Base-by-base conservation (phyloP, 1,284 basidiomycete genomes). In the Marasmius sp. region DNA sequence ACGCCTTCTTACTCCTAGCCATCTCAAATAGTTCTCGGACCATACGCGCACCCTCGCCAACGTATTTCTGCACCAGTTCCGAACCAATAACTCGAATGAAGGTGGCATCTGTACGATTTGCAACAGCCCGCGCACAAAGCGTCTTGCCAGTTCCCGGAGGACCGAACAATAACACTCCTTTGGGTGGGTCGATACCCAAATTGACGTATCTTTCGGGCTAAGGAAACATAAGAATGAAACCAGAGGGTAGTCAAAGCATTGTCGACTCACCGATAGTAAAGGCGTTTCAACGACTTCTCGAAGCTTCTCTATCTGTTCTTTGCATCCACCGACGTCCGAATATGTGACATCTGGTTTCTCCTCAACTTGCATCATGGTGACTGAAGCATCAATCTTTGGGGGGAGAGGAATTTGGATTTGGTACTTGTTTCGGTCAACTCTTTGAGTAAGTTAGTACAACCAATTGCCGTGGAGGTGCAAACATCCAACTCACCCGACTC, bases 311-410 rank as follows among this genome's bases (percentile, higher is more conserved):
- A 99, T 99, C 77, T 99, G 97, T 75, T 99, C 97, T 79, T 99
- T 99, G 81, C 97, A 98, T 9, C 97, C 97, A 68, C 97, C 97
- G 60, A 99, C 87, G 71, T 99, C 97, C 9, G 95, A 95, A 74
- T 99, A 99, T 2, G 97, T 98, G 55, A 99, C 95, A 71, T 98
- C 97, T 1, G 97, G 97, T 75, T 98, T 97, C 79, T 99, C 97
- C 76, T 99, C 97, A 51, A 99, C 97, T 77, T 99, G 97, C 97
- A 99, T 99, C 97, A 99, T 98, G 14, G 97, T 99, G 4, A 99
- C 97, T 0, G 95, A 97, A 3, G 97, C 95, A 75, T 99, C 97
- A 68, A 99, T 99, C 81, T 97, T 98, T 43, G 97, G 97, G 49
- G 97, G 97, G n/a, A 99, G 79, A n/a, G 97, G 97, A 67, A 99